Base-by-base conservation (phyloP, 2,329 filamentous ascomycete species). In the Calonectria fujianensis region DNA sequence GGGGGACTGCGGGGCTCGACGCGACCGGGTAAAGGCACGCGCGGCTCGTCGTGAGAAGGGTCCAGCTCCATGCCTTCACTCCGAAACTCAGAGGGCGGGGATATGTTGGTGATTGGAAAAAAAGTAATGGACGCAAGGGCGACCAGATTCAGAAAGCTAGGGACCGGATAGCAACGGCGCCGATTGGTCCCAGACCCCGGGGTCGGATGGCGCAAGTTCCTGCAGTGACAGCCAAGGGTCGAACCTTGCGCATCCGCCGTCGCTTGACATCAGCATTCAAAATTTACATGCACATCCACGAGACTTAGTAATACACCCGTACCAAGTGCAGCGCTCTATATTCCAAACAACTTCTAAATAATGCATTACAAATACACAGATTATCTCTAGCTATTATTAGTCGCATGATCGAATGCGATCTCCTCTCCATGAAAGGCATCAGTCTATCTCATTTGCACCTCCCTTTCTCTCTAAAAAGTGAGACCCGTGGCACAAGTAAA, bases 171-270 rank as follows among this genome's bases (percentile, higher is more conserved):
- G 57, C 35, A 24, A 61, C 11, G 20, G 35, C 11, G 57, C 57
- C 13, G n/a, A 41, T 61, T 61, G 57, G 57, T 41, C 57, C 35
- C 57, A n/a, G 57, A 27, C 11, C 41, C 32, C 57, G 57, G 57
- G 35, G 31, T 59, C 51, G 6, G 51, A 54, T 54, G 51, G 29
- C 29, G 51, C 27, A 29, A 52, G n/a, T 24, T 18, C 24, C 13
- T 35, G 32, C 32, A 35, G 32, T 10, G 32, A 10, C 32, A 10
- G 32, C 5, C 32, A 35, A 35, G 32, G 7, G 10, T 10, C 6
- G 7, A 35, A 35, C 32, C 32, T 35, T 35, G 32, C 10, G 7
- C 32, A 35, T 35, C 32, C 11, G 7, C 32, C 11, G 7, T 35
- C 32, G 9, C 32, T 35, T 10, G 10, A 6, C 32, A 32, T 32